Conservation (phyloP, 495 filamentous ascomycete species). For the Emericellopsis terricola region DNA sequence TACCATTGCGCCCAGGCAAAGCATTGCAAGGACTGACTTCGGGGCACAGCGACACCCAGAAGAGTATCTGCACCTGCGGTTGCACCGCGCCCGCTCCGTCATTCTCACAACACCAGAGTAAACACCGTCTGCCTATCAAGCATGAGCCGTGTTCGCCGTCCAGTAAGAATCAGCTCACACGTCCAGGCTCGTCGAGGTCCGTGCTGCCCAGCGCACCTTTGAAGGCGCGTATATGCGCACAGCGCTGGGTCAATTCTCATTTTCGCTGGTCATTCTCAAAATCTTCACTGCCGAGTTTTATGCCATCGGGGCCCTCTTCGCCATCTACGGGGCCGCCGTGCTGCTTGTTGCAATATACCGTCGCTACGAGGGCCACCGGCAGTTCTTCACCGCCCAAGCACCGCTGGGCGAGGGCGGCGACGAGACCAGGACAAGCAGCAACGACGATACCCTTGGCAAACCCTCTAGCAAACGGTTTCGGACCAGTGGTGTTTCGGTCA, state of each 20-base stretch:
- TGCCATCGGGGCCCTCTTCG: conserved; percentile 78
- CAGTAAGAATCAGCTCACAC: neutral
- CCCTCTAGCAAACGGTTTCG: conserved; percentile 71
- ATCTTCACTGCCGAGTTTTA: conserved; percentile 96
- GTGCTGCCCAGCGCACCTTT: conserved; percentile 87
- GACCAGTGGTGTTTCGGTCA: conserved; percentile 69
- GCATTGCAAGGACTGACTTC: no score
- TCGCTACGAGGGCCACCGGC: conserved; percentile 74
- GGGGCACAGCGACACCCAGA: conserved; percentile 27
- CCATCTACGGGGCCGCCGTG: conserved; percentile 74
- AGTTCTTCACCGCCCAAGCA: conserved; percentile 63
- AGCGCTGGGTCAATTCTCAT: conserved; percentile 82
- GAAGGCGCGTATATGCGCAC: conserved; percentile 95
- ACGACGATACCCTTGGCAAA: no score
- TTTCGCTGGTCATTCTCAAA: conserved; percentile 83
- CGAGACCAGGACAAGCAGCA: no score
- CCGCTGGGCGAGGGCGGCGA: conserved; percentile 29
- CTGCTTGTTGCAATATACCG: conserved; percentile 65
- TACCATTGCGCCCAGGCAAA: no score
- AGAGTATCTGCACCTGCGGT: conserved; percentile 40
- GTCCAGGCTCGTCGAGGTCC: conserved; percentile 64
- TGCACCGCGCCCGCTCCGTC: conserved; percentile 73
- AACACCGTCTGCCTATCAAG: conserved; percentile 1
- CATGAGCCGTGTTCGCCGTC: neutral
- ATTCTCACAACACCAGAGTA: conserved; percentile 62